phyloP scores from a whole-genome alignment of 2,329 filamentous ascomycete species.

The Aureobasidium sp. region DNA sequence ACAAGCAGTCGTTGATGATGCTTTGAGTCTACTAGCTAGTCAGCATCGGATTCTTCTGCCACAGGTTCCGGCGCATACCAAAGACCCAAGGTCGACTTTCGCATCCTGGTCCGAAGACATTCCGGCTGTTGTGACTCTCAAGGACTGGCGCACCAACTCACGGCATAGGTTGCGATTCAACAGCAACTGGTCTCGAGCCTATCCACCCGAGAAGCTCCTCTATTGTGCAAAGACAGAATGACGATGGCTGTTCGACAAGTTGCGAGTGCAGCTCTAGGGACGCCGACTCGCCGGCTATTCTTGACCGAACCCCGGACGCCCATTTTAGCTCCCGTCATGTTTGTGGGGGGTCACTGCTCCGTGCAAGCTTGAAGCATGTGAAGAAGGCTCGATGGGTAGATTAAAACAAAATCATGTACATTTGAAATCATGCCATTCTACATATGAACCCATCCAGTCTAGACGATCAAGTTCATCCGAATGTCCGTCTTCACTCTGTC shows the following conservation, averaged over 20 bases:
- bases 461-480: background rate
- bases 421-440: conserved; percentile 4
- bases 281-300: background rate
- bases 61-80: background rate
- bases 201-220: background rate
- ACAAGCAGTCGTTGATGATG: conserved; percentile 65
- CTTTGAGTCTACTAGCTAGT: conserved; percentile 36
- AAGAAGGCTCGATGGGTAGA: background rate
- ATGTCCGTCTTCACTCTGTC: background rate
- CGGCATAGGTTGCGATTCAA: background rate
- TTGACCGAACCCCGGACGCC: conserved; percentile 7
- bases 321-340: background rate
- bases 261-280: background rate
- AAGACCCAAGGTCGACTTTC: conserved; percentile 11
- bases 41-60: background rate
- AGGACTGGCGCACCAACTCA: background rate
- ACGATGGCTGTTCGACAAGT: background rate
- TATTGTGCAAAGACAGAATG: background rate
- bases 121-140: background rate
- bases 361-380: conserved; percentile 4
- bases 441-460: background rate
- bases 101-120: conserved; percentile 13
- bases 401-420: background rate
- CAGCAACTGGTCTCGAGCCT: background rate
- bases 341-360: background rate